Percentiles rank a stretch among this genome's conserved stretches.
Evolutionary conservation across 371 early-diverging fungal genomes (phyloP).

Genomic region (Haplosporangium sp.): DNA sequence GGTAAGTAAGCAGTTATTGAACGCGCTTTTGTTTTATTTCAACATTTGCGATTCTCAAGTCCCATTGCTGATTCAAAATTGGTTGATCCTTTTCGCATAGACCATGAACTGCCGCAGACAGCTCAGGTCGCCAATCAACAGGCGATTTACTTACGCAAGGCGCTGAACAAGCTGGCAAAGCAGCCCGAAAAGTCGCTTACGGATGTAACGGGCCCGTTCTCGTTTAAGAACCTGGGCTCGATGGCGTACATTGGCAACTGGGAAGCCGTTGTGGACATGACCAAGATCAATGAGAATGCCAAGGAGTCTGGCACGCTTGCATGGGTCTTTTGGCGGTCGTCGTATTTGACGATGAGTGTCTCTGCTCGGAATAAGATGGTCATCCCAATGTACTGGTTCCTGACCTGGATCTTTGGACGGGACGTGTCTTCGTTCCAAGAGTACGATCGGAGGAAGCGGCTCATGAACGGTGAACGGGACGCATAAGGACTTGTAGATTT

Average conservation of each 20-base stretch:
- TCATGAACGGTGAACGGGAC: constrained; percentile 34
- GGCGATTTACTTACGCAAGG: constrained; percentile 71
- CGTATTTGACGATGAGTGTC: constrained; percentile 82
- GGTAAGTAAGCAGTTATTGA: constrained; percentile 41
- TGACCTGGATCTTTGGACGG: constrained; percentile 74
- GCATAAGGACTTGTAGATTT: too few relatives aligned
- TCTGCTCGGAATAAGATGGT: constrained; percentile 78
- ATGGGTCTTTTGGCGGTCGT: constrained; percentile 84
- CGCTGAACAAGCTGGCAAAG: constrained; percentile 54
- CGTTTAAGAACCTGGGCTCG: constrained; percentile 57
- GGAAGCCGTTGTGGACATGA: constrained; percentile 69
- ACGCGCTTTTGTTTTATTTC: constrained; percentile 5
- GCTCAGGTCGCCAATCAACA: constrained; percentile 90
- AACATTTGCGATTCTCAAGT: background rate
- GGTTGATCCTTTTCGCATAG: constrained; percentile 9
- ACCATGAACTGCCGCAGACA: constrained; percentile 74
- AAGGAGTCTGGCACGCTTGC: constrained; percentile 66
- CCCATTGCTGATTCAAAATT: too few relatives aligned
- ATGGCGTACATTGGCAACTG: constrained; percentile 69
- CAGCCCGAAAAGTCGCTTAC: constrained; percentile 38
- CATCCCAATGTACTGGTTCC: constrained; percentile 79
- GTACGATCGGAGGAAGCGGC: constrained; percentile 42
- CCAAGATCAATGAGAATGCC: constrained; percentile 52
- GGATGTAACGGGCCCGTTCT: constrained; percentile 44
- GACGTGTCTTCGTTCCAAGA: constrained; percentile 57